Conservation (phyloP, 2,329 filamentous ascomycete species). For the Lasiodiplodia theobromae region DNA sequence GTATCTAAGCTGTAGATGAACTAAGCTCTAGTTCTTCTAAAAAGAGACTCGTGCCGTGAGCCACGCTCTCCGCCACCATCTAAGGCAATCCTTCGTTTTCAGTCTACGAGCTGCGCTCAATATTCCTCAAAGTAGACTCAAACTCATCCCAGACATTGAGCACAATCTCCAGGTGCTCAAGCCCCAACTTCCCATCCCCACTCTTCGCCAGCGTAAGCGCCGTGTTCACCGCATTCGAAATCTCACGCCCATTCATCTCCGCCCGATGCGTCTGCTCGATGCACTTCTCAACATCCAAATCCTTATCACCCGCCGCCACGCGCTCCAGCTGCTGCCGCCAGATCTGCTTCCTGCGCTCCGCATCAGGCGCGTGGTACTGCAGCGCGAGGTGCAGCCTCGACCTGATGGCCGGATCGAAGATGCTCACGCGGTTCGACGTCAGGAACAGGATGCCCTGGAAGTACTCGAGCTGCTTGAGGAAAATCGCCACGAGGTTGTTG, state of each 20-base stretch:
- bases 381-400: constrained; percentile 31
- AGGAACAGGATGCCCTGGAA: constrained; percentile 49
- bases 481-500: constrained; percentile 48
- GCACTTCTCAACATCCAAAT: constrained; percentile 45
- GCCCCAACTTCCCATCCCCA: background rate
- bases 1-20: too few relatives aligned
- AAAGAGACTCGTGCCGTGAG: too few relatives aligned
- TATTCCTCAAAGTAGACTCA: constrained; percentile 10
- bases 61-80: too few relatives aligned
- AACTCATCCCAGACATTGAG: constrained; percentile 31
- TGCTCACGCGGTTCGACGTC: constrained; percentile 33
- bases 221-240: constrained; percentile 8
- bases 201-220: constrained; percentile 34
- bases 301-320: background rate
- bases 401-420: constrained; percentile 30
- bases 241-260: constrained; percentile 22
- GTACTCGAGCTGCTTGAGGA: constrained; percentile 42
- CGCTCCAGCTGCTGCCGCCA: constrained; percentile 38
- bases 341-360: constrained; percentile 32
- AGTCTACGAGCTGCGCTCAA: background rate
- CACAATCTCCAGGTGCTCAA: constrained; percentile 31
- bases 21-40: too few relatives aligned
- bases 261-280: constrained; percentile 48
- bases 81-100: background rate
- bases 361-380: constrained; percentile 24